Evolutionary conservation across 805 yeast genomes (phyloP), one percentile per base, ranked within the genome.

Genomic region (Candida fluviatilis): DNA sequence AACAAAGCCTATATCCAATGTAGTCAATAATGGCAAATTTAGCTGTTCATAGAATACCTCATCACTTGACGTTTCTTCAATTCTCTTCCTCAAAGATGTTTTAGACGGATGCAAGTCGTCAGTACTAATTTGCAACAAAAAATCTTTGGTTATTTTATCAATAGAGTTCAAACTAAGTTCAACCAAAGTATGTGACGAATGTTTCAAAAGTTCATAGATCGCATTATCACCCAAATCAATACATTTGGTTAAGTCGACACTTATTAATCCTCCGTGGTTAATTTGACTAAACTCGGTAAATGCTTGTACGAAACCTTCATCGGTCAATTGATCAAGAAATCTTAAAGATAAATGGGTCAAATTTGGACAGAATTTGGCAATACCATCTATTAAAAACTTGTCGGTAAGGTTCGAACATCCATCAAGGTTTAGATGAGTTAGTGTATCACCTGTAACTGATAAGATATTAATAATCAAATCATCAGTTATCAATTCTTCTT

Each of bases 381-480:
- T 49, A 0, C 90, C 93, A 26, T 76, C 77, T 2, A 64, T 52
- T 16, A 75, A 45, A 40, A 81, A 71, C 1, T 63, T 66, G 52
- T 89, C 95, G 0, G 95, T 82, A 15, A 93, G 60, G 1, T 68
- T 79, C 0, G 78, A 55, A 49, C 95, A 87, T 1, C 95, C 95
- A 51, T 83, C 86, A 12, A 93, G 63, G 14, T 68, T 68, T 21
- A 93, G 64, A 1, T 72, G 55, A 30, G 66, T 66, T 33, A 93
- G 61, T 2, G 79, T 67, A 10, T 74, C 73, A 4, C 96, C 95
- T 23, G 78, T 70, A 5, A 70, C 66, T 1, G 82, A 72, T 18
- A 89, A 51, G 1, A 86, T 57, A 36, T 77, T 78, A 18, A 80
- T 70, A 5, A 91, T 35, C 12, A 79, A 63, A 16, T 84, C 85